Percentiles rank a stretch among this genome's conserved stretches.
These are phyloP conservation scores for Linum trigynum DNA, from an alignment of 345 rosid species.

Conservation along the genomic window DNA sequence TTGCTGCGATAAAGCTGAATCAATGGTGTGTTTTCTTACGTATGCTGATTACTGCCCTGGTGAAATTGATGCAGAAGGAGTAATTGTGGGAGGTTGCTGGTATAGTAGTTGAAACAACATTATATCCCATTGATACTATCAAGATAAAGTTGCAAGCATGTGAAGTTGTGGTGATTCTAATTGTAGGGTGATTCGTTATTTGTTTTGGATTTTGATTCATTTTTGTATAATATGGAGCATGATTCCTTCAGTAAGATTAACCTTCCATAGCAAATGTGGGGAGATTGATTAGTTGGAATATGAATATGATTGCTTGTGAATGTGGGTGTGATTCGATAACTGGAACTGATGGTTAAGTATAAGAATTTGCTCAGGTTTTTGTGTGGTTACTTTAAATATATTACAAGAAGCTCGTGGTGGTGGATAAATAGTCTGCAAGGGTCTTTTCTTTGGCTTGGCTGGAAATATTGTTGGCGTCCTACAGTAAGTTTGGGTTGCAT, in stretches of 20 bases:
- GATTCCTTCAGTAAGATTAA: too few species aligned
- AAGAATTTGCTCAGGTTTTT: neutral
- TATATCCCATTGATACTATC: conserved; percentile 88
- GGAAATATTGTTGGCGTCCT: conserved; percentile 92
- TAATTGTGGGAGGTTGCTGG: conserved; percentile 96
- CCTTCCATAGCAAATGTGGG: too few species aligned
- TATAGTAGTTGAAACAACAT: conserved; percentile 86
- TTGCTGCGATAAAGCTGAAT: too few species aligned
- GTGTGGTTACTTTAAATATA: neutral
- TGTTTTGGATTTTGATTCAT: neutral
- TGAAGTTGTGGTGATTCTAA: conserved; percentile 10
- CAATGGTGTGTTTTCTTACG: neutral
- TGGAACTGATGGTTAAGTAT: too few species aligned
- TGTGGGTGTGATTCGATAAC: neutral
- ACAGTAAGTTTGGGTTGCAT: conserved; percentile 49
- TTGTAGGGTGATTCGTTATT: neutral
- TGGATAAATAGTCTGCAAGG: conserved; percentile 66
- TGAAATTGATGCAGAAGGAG: conserved; percentile 56
- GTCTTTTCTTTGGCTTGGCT: conserved; percentile 89
- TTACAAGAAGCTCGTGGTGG: conserved; percentile 76
- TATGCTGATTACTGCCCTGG: neutral
- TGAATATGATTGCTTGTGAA: neutral
- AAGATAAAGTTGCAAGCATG: conserved; percentile 91
- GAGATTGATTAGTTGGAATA: too few species aligned
- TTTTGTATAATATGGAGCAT: neutral